These are phyloP conservation scores for Metschnikowia koreensis DNA, from an alignment of 805 yeast species.

Conservation along the genomic window DNA sequence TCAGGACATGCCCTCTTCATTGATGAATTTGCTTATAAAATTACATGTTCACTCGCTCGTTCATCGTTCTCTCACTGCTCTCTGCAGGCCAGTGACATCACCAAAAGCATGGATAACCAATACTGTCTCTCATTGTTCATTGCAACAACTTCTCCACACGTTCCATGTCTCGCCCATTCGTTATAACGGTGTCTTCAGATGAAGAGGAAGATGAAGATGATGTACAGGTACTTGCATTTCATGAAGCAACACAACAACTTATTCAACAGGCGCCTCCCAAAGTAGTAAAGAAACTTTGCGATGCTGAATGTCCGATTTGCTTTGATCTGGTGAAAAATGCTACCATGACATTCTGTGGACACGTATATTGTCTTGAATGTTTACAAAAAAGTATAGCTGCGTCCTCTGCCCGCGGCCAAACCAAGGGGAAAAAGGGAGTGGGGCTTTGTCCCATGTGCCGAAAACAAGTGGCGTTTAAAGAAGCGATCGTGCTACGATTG, in stretches of 20 bases:
- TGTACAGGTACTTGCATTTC: slow-evolving; percentile 37
- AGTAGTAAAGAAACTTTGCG: slow-evolving; percentile 31
- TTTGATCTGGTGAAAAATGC: slow-evolving; percentile 41
- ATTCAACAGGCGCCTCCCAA: slow-evolving; percentile 26
- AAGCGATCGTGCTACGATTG: slow-evolving; percentile 24
- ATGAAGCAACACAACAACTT: slow-evolving; percentile 34
- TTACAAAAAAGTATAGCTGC: slow-evolving; percentile 40
- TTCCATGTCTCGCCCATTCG: slow-evolving; percentile 12
- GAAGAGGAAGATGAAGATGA: slow-evolving; percentile 33
- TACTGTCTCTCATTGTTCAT: background rate
- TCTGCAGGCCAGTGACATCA: background rate
- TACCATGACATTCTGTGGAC: slow-evolving; percentile 44
- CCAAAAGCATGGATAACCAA: background rate
- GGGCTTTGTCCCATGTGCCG: slow-evolving; percentile 47
- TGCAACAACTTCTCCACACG: background rate
- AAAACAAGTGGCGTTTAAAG: slow-evolving; percentile 37
- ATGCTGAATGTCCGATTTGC: slow-evolving; percentile 44
- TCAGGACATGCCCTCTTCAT: background rate
- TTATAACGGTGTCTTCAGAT: slow-evolving; percentile 15
- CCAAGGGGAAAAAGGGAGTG: slow-evolving; percentile 33
- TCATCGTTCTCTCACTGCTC: background rate
- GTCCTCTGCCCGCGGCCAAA: slow-evolving; percentile 44
- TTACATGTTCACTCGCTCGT: background rate
- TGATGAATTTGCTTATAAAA: too few relatives aligned
- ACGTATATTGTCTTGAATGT: slow-evolving; percentile 43